Evolutionary conservation across 164 flowering plant species (phyloP).

Genomic region (Akebia trifoliata): DNA sequence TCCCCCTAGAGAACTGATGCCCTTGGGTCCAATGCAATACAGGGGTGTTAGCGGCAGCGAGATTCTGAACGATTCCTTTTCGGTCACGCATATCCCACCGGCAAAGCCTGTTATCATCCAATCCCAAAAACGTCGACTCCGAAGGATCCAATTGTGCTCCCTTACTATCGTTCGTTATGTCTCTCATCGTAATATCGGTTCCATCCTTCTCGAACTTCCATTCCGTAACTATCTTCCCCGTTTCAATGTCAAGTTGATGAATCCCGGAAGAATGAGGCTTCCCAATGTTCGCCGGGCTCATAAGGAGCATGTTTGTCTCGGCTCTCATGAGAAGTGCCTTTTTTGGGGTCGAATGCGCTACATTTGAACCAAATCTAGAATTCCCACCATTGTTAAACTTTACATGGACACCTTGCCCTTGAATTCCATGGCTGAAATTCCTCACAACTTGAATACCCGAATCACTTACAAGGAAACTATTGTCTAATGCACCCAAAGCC

Average conservation of each 20-base stretch:
- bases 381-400: slow-evolving; percentile 41
- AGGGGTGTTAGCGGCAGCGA: slow-evolving; percentile 46
- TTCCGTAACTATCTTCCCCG: slow-evolving; percentile 75
- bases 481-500: slow-evolving; percentile 94
- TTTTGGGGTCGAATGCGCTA: slow-evolving; percentile 59
- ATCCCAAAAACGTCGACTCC: slow-evolving; percentile 84
- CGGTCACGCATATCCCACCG: slow-evolving; percentile 98
- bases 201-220: slow-evolving; percentile 96
- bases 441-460: slow-evolving; percentile 93
- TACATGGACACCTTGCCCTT: slow-evolving; percentile 88
- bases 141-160: slow-evolving; percentile 93
- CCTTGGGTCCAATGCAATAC: slow-evolving; percentile 94
- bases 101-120: slow-evolving; percentile 87
- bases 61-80: slow-evolving; percentile 76
- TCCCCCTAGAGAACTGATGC: slow-evolving; percentile 87
- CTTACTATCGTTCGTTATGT: slow-evolving; percentile 73
- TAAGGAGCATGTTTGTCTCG: slow-evolving; percentile 85
- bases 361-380: no score
- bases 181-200: slow-evolving; percentile 73
- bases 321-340: slow-evolving; percentile 87
- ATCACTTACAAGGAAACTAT: slow-evolving; percentile 82
- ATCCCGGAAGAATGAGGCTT: slow-evolving; percentile 63
- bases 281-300: slow-evolving; percentile 65
- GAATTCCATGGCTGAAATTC: slow-evolving; percentile 86
- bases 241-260: slow-evolving; percentile 88